Base-by-base conservation (phyloP, 2,329 filamentous ascomycete species). In the Aspergillus candidus region DNA sequence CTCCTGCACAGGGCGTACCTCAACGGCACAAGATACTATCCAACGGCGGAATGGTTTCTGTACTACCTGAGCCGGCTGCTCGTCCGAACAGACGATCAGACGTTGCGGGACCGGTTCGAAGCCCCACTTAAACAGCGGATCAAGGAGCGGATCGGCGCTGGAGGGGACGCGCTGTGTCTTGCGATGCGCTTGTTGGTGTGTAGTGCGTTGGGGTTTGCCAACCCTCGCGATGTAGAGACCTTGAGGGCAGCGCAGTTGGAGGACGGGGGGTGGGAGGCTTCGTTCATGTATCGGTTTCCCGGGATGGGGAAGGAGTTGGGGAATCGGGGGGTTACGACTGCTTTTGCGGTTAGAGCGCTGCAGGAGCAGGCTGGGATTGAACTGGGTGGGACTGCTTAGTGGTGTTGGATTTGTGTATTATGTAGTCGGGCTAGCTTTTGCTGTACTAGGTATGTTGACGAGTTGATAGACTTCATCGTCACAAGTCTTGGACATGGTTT, bases 231-330 rank as follows among this genome's bases (percentile, higher is more conserved):
- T 14, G 53, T 42, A 6, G 52, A 43, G 7, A 46, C 44, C 29
- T 50, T 69, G 14, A 44, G 56, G 11, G 45, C 41, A 8, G 27
- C 63, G 27, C 65, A 69, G 43, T 52, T 53, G 22, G 50, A 56
- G 14, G 65, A 68, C 44, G 65, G 65, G 0, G 55, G 65, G 4
- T 69, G 65, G 64, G 55, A 62, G 29, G 33, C 54, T 58, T 35
- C 33, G 4, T 38, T 27, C 6, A 39, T 56, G 27, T 54, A 50
- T 39, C 11, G 18, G 12, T 46, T 41, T 40, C 38, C 35, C 14
- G 52, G 15, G 1, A 29, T 14, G 4, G 33, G 32, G 12, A 8
- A 32, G 12, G 6, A 14, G 2, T 17, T 44, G 0, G 35, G 34
- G 11, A 44, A 44, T 29, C 30, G 41, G 14, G 46, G 46, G 2